phyloP scores from a whole-genome alignment of 2,329 filamentous ascomycete species.

The Ceratocystis variospora region DNA sequence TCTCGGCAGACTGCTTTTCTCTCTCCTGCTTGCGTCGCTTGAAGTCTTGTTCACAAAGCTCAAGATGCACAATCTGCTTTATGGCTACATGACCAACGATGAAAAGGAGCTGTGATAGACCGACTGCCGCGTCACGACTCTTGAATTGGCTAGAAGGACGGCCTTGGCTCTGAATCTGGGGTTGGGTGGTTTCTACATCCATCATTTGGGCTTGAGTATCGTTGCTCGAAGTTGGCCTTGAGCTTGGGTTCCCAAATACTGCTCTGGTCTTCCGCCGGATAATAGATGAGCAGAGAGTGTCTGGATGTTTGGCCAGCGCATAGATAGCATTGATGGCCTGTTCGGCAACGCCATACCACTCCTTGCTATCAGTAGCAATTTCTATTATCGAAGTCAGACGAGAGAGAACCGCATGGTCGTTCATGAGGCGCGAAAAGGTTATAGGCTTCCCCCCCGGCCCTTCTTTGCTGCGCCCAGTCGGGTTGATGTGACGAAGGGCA shows the following conservation, averaged over 20 bases:
- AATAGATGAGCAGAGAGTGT: constrained; percentile 82
- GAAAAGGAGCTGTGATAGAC: constrained; percentile 81
- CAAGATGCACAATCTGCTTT: constrained; percentile 96
- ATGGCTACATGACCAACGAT: constrained; percentile 93
- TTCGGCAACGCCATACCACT: constrained; percentile 92
- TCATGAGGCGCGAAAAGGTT: constrained; percentile 66
- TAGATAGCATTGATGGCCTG: constrained; percentile 96
- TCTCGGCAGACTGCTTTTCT: constrained; percentile 47
- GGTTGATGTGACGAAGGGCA: constrained; percentile 79
- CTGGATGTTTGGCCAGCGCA: constrained; percentile 81
- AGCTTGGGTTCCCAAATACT: constrained; percentile 47
- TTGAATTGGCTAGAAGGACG: constrained; percentile 31
- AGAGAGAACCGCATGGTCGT: constrained; percentile 76
- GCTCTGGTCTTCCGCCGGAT: constrained; percentile 72
- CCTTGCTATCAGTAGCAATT: constrained; percentile 75
- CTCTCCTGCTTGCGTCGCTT: constrained; percentile 89
- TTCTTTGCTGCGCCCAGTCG: constrained; percentile 52
- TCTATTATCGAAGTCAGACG: constrained; percentile 76
- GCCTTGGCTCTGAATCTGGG: constrained; percentile 25
- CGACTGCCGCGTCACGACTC: constrained; percentile 51
- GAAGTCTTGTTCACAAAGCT: constrained; percentile 95
- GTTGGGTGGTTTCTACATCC: constrained; percentile 21
- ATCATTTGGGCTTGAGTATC: constrained; percentile 27
- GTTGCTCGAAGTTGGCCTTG: constrained; percentile 24
- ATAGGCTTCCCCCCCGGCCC: constrained; percentile 51